Percentiles rank a stretch among this genome's conserved stretches.
phyloP scores from a whole-genome alignment of 2,329 filamentous ascomycete species.

The Fusarium sp. region DNA sequence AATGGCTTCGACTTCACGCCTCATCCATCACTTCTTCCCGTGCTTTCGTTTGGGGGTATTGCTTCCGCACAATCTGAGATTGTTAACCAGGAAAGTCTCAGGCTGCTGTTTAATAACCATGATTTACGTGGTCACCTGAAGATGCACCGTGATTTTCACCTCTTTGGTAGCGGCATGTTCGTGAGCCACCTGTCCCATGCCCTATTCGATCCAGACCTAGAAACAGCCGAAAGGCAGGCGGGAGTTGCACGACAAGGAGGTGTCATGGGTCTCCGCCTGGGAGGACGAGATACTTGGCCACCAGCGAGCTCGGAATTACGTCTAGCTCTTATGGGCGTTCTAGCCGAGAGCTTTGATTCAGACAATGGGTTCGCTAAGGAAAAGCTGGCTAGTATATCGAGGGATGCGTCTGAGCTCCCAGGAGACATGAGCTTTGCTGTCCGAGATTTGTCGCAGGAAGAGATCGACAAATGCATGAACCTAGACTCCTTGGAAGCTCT shows the following conservation, averaged over 20 bases:
- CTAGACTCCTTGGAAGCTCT: conserved; percentile 84
- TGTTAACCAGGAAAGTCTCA: conserved; percentile 79
- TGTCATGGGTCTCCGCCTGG: conserved; percentile 83
- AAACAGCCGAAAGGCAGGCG: conserved; percentile 77
- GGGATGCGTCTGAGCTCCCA: conserved; percentile 59
- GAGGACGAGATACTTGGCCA: conserved; percentile 86
- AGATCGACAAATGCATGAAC: conserved; percentile 85
- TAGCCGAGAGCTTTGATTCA: conserved; percentile 75
- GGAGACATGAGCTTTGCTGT: conserved; percentile 84
- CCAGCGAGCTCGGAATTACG: conserved; percentile 94
- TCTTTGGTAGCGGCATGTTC: conserved; percentile 87
- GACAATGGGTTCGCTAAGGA: conserved; percentile 29
- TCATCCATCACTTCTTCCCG: conserved; percentile 68
- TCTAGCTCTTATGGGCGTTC: conserved; percentile 84
- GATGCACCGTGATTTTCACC: conserved; percentile 81
- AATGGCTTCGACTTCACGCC: conserved; percentile 52
- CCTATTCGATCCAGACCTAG: conserved; percentile 84
- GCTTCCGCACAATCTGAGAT: conserved; percentile 78
- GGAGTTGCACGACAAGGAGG: conserved; percentile 75
- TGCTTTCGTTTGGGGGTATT: conserved; percentile 80
- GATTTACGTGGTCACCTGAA: conserved; percentile 75
- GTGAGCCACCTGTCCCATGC: conserved; percentile 81
- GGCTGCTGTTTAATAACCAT: conserved; percentile 78
- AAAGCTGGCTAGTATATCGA: conserved; percentile 43
- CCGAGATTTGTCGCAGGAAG: conserved; percentile 78